Conservation (phyloP, 169 alveolate genomes). For the Eimeria nieschulzi region DNA sequence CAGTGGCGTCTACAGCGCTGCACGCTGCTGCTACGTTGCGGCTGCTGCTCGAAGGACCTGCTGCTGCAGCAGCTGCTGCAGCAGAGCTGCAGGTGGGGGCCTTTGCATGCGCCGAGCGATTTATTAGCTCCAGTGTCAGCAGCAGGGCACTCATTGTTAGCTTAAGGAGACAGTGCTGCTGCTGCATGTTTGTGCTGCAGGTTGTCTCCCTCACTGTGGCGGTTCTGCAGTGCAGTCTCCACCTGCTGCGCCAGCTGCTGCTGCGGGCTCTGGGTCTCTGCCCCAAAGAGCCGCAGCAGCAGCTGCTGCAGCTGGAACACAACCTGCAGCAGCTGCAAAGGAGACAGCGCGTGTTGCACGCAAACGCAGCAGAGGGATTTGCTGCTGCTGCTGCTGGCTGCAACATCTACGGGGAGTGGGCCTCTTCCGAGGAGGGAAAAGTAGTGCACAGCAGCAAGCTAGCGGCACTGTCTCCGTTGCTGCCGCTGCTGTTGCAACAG, state of each 20-base stretch:
- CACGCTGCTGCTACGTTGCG: slow-evolving; percentile 59
- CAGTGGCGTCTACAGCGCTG: slow-evolving; percentile 18
- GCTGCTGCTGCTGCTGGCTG: slow-evolving; percentile 3
- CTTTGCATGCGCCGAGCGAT: background rate
- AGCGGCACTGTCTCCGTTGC: background rate
- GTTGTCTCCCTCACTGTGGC: slow-evolving; percentile 23
- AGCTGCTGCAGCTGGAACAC: slow-evolving; percentile 37
- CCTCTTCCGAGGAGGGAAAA: background rate
- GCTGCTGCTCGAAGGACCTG: slow-evolving; percentile 49
- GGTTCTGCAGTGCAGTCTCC: slow-evolving; percentile 50
- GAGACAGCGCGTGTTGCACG: slow-evolving; percentile 25
- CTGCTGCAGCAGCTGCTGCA: slow-evolving; percentile 61
- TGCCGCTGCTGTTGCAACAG: background rate
- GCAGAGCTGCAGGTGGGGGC: slow-evolving; percentile 46
- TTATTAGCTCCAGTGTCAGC: too few relatives aligned
- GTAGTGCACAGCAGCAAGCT: background rate
- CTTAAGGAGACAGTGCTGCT: background rate
- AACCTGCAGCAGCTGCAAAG: background rate
- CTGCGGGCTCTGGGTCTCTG: slow-evolving; percentile 37
- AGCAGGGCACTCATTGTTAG: too few relatives aligned
- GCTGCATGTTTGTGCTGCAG: slow-evolving; percentile 16
- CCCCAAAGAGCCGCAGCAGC: slow-evolving; percentile 24
- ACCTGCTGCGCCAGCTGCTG: slow-evolving; percentile 34
- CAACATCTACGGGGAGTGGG: background rate
- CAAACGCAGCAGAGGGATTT: slow-evolving; percentile 46